Conservation (phyloP, 129 eudicot genomes). For the Chrysanthemum makinoi region DNA sequence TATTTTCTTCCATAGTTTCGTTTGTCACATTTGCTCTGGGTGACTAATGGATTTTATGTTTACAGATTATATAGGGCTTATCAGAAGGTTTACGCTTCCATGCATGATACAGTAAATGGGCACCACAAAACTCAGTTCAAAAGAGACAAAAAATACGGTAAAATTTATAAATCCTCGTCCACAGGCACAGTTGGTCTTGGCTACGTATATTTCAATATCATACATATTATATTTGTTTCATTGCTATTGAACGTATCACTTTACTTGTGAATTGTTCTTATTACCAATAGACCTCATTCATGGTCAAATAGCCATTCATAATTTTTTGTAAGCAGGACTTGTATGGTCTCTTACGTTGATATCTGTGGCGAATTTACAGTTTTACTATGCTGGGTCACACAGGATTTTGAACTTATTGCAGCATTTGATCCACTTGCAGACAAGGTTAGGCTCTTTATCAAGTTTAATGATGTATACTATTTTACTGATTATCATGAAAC, state of each 20-base stretch:
- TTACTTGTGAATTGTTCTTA: no score
- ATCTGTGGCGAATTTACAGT: conserved; percentile 37
- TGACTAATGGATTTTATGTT: conserved; percentile 10
- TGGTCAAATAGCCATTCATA: no score
- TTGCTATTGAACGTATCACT: no score
- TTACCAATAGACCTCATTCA: no score
- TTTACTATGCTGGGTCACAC: conserved; percentile 86
- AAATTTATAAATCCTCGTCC: neutral
- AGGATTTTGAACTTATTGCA: conserved; percentile 84
- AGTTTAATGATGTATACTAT: neutral
- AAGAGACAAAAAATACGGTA: conserved; percentile 91
- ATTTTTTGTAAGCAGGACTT: neutral
- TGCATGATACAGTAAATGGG: conserved; percentile 82
- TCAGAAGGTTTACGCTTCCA: conserved; percentile 75
- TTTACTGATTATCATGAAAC: neutral
- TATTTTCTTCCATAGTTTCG: neutral
- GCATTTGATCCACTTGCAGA: conserved; percentile 94
- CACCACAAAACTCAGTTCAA: conserved; percentile 96
- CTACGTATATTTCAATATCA: no score
- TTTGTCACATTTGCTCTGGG: neutral
- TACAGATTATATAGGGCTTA: conserved; percentile 85
- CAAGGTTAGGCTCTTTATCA: conserved; percentile 48
- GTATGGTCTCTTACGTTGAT: neutral
- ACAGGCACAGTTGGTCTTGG: no score
- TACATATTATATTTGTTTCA: no score